Percentiles rank a stretch among this genome's conserved stretches.
Conservation (phyloP, 2,329 filamentous ascomycete species). For the Pseudophaeomoniella oleicola region DNA sequence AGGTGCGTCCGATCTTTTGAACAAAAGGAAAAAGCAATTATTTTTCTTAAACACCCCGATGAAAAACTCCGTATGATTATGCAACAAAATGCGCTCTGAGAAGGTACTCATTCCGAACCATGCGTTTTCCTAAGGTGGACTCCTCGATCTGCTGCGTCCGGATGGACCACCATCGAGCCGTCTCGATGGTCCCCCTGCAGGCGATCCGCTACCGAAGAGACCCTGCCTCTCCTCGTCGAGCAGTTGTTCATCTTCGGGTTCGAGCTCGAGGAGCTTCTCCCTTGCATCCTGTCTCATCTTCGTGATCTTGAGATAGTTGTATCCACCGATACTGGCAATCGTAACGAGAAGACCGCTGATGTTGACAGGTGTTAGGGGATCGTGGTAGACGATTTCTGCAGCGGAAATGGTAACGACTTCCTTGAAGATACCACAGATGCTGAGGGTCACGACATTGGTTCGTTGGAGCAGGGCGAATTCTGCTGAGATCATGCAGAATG, state of each 20-base stretch:
- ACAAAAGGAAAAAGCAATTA: no score
- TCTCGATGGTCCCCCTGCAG: neutral
- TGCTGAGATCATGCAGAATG: conserved; percentile 91
- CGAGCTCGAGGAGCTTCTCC: conserved; percentile 20
- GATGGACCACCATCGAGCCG: neutral
- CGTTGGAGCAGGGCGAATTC: conserved; percentile 93
- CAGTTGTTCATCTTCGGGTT: conserved; percentile 8
- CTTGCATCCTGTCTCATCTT: conserved; percentile 72
- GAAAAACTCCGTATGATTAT: no score
- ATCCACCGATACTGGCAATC: conserved; percentile 69
- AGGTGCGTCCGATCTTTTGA: no score
- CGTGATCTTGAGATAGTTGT: conserved; percentile 88
- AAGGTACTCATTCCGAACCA: neutral
- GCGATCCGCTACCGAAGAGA: neutral
- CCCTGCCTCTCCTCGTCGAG: conserved; percentile 11
- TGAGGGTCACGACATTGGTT: conserved; percentile 88
- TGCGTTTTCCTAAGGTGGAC: neutral
- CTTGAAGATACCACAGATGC: conserved; percentile 96
- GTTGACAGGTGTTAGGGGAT: conserved; percentile 76
- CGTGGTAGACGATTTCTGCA: conserved; percentile 76
- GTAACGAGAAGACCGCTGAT: conserved; percentile 77
- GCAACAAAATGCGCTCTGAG: neutral
- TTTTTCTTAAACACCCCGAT: no score
- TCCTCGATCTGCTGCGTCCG: neutral
- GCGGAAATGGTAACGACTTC: conserved; percentile 92